Base-by-base conservation (phyloP, 2,329 filamentous ascomycete genomes). In the Pseudogymnoascus sp. region DNA sequence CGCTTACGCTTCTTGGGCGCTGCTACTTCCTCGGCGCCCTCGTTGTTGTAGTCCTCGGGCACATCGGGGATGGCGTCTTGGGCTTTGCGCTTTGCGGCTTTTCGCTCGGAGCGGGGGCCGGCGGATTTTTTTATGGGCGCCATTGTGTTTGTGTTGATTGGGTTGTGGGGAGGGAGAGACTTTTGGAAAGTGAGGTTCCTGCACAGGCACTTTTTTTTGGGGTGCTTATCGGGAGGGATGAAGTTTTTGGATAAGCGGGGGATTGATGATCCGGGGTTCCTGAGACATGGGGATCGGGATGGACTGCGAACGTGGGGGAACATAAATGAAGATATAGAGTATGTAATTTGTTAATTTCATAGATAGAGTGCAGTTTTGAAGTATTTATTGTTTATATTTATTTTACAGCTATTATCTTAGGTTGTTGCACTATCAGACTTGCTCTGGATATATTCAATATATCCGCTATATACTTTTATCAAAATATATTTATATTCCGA, bases 11-110 rank as follows among this genome's bases (percentile, higher is more conserved):
- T 61, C 60, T 42, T 61, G 5, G 62, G 65, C 36, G 61, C 62
- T 4, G 40, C 62, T 10, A 31, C 60, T 42, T 65, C 63, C 40
- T 64, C 60, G 4, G 16, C 34, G 12, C 10, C 40, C 28, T 60
- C 46, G 28, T 36, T 38, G 21, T 7, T 23, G 31, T 68, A 62
- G 21, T 71, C 70, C 6, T 65, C 71, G 28, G 72, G 73, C 40
- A 74, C 53, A 64, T 72, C 72, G 1, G 70, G 72, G 61, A 74
- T 70, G n/a, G 71, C 68, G 59, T 73, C 69, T 66, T 73, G 71
- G 16, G 69, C 64, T 61, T 73, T 71, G 37, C 73, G 70, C 63
- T 72, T 74, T 56, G 71, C 73, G 5, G 70, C 71, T 67, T 75
- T 74, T 28, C 72, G 68, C 66, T 73, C 72, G 1, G 71, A 69